Evolutionary conservation across 176 grass and related monocot genomes (phyloP).

Genomic region (Paspalum notatum): DNA sequence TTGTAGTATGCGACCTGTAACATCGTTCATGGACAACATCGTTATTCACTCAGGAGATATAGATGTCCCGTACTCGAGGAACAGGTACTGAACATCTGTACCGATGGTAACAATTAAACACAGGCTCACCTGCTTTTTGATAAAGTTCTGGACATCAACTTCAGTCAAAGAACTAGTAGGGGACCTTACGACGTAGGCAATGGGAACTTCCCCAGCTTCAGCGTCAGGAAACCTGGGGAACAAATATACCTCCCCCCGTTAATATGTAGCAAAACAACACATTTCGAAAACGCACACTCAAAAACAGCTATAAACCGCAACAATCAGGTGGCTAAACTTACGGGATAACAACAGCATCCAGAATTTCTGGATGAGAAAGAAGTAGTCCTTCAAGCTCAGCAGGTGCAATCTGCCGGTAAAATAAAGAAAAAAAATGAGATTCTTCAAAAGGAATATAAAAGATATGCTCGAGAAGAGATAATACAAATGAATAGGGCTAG

Average conservation of each 20-base stretch:
- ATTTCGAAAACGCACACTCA: background rate
- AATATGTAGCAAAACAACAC: constrained; percentile 19
- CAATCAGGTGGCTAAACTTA: constrained; percentile 50
- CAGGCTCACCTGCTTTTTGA: constrained; percentile 67
- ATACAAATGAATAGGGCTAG: background rate
- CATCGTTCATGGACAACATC: background rate
- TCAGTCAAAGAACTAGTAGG: constrained; percentile 72
- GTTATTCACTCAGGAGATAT: background rate
- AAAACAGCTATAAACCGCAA: background rate
- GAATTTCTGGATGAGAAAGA: constrained; percentile 84
- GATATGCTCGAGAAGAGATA: background rate
- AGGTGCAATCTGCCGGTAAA: constrained; percentile 74
- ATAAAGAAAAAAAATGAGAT: background rate
- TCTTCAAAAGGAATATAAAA: background rate
- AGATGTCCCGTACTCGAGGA: background rate
- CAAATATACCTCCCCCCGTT: constrained; percentile 15
- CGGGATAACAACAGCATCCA: constrained; percentile 91
- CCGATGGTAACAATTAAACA: background rate
- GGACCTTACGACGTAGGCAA: constrained; percentile 82
- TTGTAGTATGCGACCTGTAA: constrained; percentile 81
- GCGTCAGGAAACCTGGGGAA: constrained; percentile 78
- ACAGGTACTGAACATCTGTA: background rate
- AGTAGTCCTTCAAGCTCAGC: constrained; percentile 93
- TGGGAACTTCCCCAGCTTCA: constrained; percentile 92
- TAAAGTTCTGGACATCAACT: constrained; percentile 77